Percentiles rank a stretch among this genome's conserved stretches.
phyloP scores from a whole-genome alignment of 441 rosid species.

The Manihot esculenta region DNA sequence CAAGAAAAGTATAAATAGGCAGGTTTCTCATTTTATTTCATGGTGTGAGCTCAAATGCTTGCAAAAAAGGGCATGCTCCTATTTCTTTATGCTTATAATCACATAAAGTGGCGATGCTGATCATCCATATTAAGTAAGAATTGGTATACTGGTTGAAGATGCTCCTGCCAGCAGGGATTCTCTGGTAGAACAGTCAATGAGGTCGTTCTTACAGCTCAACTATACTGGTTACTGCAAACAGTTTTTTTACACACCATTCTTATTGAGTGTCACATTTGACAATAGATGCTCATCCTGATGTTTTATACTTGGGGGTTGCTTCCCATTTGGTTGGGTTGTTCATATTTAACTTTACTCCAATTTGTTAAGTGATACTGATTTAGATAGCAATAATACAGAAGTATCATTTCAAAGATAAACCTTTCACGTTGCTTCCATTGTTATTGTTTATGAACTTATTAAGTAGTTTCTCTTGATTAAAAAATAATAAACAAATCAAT shows the following conservation, averaged over 20 bases:
- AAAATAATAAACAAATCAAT: not conserved
- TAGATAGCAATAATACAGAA: not conserved
- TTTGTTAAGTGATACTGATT: conserved; percentile 1
- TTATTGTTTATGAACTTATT: no score
- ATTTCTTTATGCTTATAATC: conserved; percentile 15
- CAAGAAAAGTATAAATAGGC: conserved; percentile 28
- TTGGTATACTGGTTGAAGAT: conserved; percentile 5
- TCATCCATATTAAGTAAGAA: conserved; percentile 10
- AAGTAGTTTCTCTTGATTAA: not conserved
- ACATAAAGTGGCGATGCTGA: not conserved
- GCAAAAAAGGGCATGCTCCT: conserved; percentile 26
- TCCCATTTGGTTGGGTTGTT: not conserved
- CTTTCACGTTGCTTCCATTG: not conserved
- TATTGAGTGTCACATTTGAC: not conserved
- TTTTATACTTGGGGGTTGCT: conserved; percentile 3
- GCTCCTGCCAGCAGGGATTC: not conserved
- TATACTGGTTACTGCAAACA: not conserved
- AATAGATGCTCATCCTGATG: not conserved
- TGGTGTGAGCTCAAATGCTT: conserved; percentile 23
- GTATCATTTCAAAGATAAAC: not conserved
- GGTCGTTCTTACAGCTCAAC: conserved; percentile 6
- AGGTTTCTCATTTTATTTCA: conserved; percentile 19
- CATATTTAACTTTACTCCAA: conserved; percentile 4
- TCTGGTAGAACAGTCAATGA: no score
- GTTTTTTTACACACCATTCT: conserved; percentile 9